phyloP scores from a whole-genome alignment of 305 asterid genomes.

The Fraxinus floribunda region DNA sequence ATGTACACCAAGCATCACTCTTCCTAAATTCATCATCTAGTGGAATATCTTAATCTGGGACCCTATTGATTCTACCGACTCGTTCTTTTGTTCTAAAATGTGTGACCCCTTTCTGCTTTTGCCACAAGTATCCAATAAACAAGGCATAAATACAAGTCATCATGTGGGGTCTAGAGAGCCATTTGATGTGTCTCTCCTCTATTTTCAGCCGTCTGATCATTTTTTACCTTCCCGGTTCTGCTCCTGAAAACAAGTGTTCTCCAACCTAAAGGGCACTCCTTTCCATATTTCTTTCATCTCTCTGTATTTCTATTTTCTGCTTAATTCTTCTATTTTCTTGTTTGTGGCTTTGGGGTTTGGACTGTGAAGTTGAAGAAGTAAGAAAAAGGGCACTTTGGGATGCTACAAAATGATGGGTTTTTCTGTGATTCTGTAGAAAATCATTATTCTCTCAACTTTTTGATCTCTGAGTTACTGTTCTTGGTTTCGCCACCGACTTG shows the following conservation, averaged over 20 bases:
- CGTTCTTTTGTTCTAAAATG: not conserved
- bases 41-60: conserved; percentile 1
- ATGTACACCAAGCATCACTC: too few relatives aligned
- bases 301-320: not conserved
- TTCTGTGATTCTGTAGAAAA: not conserved
- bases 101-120: conserved; percentile 3
- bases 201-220: conserved; percentile 43
- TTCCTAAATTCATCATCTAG: not conserved
- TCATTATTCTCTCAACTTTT: conserved; percentile 28
- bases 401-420: not conserved
- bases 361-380: conserved; percentile 12
- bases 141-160: not conserved
- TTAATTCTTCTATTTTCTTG: not conserved
- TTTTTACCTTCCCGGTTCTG: not conserved
- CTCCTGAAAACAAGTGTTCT: not conserved
- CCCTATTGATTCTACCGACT: not conserved
- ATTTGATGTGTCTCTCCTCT: conserved; percentile 38
- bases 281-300: conserved; percentile 8
- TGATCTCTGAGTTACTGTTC: not conserved
- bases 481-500: conserved; percentile 31
- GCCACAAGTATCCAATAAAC: conserved; percentile 32
- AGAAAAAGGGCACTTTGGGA: conserved; percentile 15
- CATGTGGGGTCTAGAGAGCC: conserved; percentile 33
- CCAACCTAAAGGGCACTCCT: not conserved
- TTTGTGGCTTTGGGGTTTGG: conserved; percentile 15